Base-by-base conservation (phyloP, 2,329 filamentous ascomycete genomes). In the Ustulina deusta region DNA sequence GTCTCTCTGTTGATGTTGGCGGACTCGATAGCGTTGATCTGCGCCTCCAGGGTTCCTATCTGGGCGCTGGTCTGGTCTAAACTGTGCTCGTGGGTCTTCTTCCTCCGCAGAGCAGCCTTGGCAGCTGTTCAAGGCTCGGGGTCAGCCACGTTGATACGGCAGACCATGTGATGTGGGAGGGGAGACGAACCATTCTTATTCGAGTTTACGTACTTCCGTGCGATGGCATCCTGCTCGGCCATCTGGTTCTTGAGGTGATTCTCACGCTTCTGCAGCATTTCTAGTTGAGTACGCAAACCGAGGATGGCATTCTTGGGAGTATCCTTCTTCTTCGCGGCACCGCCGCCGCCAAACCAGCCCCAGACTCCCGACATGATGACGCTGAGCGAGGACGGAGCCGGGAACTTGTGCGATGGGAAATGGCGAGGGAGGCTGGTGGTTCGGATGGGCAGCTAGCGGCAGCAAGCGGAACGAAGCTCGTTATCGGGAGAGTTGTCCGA, bases 1-100 rank as follows among this genome's bases (percentile, higher is more conserved):
- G 96, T 99, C 85, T 97, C 94, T 82, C 95, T 91, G 86, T 99
- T 99, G 85, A 99, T 97, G 80, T 98, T 99, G 69, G 96, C 96
- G 55, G 94, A 93, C 82, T 99, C 96, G 84, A 99, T 98, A 68
- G 93, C 91, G 80, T 96, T 96, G 78, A 98, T 97, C 80, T 99
- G 94, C 78, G 94, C 92, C 81, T 99, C 96, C 51, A 99, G 86
- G 25, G 96, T 97, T 75, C 90, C 89, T 77, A 98, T 97, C 82
- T 98, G 95, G 36, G 91, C 89, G 67, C 89, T 87, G 1, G 95
- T 98, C 82, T 97, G 94, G 73, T 97, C 93, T 66, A 97, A 88
- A 64, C 93, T 93, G 80, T 94, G 91, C 81, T 98, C 94, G 77
- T 96, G 93, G 74, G 90, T 87, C 88, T 99, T 98, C 89, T 98